Evolutionary conservation across 805 yeast species (phyloP).

Genomic region (Pichia deserticola): DNA sequence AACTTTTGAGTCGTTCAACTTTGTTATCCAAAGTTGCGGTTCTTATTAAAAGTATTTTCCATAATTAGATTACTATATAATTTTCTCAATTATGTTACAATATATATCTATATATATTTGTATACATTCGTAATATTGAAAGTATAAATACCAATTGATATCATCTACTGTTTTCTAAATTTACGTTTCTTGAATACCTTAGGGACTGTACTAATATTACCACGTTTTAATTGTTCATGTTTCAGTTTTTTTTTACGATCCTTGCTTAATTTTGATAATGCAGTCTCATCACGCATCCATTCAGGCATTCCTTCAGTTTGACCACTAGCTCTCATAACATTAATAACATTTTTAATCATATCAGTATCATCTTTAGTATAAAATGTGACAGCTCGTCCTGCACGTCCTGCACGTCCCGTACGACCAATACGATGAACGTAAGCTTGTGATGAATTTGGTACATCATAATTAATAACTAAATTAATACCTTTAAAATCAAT

Average conservation of each 20-base stretch:
- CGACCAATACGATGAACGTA: conserved; percentile 98
- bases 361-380: conserved; percentile 84
- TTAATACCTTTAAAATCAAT: conserved; percentile 95
- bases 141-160: neutral
- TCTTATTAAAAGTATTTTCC: no score
- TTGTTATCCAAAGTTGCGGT: no score
- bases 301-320: conserved; percentile 50
- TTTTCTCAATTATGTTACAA: no score
- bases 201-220: conserved; percentile 81
- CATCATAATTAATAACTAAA: conserved; percentile 91
- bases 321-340: conserved; percentile 94
- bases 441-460: conserved; percentile 88
- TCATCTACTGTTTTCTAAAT: neutral
- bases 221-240: conserved; percentile 52
- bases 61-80: no score
- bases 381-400: conserved; percentile 83
- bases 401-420: conserved; percentile 91
- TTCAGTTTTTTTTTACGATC: conserved; percentile 56
- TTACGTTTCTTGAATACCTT: conserved; percentile 65
- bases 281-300: conserved; percentile 64
- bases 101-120: no score
- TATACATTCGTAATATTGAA: no score
- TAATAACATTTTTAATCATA: conserved; percentile 74
- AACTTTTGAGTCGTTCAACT: no score
- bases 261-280: conserved; percentile 55